Evolutionary conservation across 108 stramenopile species (phyloP), one percentile per base, ranked within the genome.

Genomic region (Thalassiosira profunda): DNA sequence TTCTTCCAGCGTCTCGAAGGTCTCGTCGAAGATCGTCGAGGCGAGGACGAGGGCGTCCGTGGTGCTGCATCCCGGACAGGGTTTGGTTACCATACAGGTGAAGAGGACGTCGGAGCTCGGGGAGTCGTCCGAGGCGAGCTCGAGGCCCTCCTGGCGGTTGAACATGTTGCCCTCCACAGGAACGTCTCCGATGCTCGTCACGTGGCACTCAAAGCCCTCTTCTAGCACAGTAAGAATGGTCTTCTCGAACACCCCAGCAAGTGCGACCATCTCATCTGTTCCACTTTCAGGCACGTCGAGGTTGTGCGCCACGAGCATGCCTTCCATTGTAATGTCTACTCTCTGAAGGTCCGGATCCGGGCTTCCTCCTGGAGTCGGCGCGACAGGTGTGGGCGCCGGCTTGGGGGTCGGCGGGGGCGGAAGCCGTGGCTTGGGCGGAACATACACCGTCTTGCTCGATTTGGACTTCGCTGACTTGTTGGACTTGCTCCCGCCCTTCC

Each of bases 41-140:
- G 62, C 76, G 31, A 69, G 20, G 10, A 70, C 49, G 38, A 69
- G 44, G 25, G 66, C 66, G 3, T 48, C 61, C 30, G 51, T 46
- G 36, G 58, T 44, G 51, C 57, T 63, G 33, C 76, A 77, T 15
- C 36, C 67, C 11, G 56, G 33, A 34, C 76, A 77, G 11, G 76
- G 67, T 53, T 55, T 57, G 33, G 33, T 31, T 1, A 56, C 33
- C 18, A 42, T 41, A 2, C 63, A 29, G 12, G 58, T 58, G 37
- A 77, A 77, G 14, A 47, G 5, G 0, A 77, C 63, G 20, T 58
- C 63, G 10, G 59, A 58, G n/a, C n/a, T n/a, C 23, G 29, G 48
- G 53, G 43, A 1, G n/a, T n/a, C n/a, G n/a, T n/a, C n/a, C n/a
- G n/a, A n/a, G n/a, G n/a, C n/a, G n/a, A n/a, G n/a, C n/a, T n/a